Percentiles rank a stretch among this genome's conserved stretches.
Evolutionary conservation across 768 basidiomycete species (phyloP).

Genomic region (Boletus pseudopeckii): DNA sequence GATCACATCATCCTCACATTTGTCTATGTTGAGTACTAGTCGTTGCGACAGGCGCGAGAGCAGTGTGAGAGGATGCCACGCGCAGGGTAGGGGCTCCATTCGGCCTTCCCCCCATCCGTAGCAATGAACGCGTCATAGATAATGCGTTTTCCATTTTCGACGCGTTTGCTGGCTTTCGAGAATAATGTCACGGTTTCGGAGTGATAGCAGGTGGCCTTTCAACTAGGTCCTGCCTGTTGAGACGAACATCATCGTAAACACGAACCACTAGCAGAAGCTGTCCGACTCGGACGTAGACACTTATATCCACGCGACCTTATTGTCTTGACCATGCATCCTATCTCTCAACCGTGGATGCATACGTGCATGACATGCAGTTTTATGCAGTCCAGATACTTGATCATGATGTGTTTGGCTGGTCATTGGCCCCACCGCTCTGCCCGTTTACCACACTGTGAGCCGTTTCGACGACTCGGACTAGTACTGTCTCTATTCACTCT

Average conservation of each 20-base stretch:
- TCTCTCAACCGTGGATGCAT: no score
- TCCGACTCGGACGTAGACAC: neutral
- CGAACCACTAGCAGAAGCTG: slow-evolving; percentile 1
- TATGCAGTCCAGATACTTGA: no score
- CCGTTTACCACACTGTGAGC: no score
- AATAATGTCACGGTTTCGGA: neutral
- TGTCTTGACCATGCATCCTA: neutral
- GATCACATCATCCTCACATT: slow-evolving; percentile 29
- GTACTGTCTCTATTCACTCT: no score
- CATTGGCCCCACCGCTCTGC: no score
- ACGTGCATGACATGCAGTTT: no score
- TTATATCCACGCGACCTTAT: neutral
- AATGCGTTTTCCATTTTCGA: neutral
- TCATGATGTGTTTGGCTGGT: no score
- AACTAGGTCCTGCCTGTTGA: neutral
- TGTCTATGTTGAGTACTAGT: slow-evolving; percentile 25
- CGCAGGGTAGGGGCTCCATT: no score
- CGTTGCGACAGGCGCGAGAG: slow-evolving; percentile 19
- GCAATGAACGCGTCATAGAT: neutral
- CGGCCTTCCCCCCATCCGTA: neutral
- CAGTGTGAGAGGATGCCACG: no score
- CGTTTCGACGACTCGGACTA: no score
- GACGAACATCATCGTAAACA: neutral
- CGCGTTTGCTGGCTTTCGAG: neutral
- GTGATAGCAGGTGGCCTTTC: neutral